Evolutionary conservation across 2,329 filamentous ascomycete genomes (phyloP).

Genomic region (Exophiala sp.): DNA sequence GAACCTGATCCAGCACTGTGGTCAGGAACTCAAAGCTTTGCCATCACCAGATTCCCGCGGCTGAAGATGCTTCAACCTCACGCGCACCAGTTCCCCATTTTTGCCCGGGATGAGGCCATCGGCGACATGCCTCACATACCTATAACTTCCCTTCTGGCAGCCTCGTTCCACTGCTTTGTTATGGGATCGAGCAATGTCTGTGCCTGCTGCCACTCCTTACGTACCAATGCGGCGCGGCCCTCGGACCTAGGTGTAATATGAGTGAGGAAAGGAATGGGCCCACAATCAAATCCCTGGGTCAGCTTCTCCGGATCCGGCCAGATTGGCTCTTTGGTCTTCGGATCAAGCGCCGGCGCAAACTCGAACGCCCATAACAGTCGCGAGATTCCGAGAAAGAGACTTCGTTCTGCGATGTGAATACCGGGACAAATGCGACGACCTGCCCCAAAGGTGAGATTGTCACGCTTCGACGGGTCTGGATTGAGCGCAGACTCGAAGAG

Average conservation of each 20-base stretch:
- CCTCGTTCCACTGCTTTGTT: slow-evolving; percentile 17
- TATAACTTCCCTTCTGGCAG: no score
- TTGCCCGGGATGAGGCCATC: no score
- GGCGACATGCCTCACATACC: no score
- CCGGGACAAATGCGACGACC: slow-evolving; percentile 35
- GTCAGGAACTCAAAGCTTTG: no score
- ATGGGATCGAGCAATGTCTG: slow-evolving; percentile 11
- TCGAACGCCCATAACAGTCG: slow-evolving; percentile 34
- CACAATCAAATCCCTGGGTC: slow-evolving; percentile 44
- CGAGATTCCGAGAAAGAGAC: slow-evolving; percentile 30
- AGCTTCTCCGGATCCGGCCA: slow-evolving; percentile 39
- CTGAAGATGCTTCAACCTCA: no score
- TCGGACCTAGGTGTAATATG: slow-evolving; percentile 36
- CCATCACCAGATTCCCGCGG: no score
- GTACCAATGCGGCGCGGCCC: slow-evolving; percentile 29
- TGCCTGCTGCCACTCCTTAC: slow-evolving; percentile 11
- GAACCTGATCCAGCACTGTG: no score
- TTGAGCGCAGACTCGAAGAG: slow-evolving; percentile 32
- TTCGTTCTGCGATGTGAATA: slow-evolving; percentile 34
- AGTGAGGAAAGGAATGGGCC: slow-evolving; percentile 40
- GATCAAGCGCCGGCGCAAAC: slow-evolving; percentile 27
- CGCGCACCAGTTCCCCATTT: no score
- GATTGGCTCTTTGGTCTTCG: slow-evolving; percentile 31
- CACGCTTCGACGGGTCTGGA: slow-evolving; percentile 27
- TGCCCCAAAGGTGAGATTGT: slow-evolving; percentile 32